Percentiles rank a stretch among this genome's conserved stretches.
These are phyloP conservation scores for Mycena kentingensis DNA, from an alignment of 768 basidiomycete genomes.

Conservation along the genomic window DNA sequence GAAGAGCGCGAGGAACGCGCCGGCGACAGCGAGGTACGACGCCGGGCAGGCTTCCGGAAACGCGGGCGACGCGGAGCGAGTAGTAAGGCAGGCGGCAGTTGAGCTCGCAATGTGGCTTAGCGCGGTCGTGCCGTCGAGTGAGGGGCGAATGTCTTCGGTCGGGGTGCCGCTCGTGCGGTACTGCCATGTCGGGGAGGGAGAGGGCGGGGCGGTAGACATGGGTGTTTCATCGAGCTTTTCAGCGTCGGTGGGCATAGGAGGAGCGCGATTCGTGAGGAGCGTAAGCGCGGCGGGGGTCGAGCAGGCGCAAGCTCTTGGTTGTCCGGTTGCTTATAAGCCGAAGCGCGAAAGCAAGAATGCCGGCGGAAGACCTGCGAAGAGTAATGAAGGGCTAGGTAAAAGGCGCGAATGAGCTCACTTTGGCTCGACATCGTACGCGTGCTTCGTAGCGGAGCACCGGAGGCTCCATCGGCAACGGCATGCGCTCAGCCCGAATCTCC, in stretches of 20 bases:
- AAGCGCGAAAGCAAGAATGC: background rate
- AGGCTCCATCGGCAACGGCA: background rate
- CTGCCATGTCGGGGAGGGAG: slow-evolving; percentile 9
- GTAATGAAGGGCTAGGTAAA: slow-evolving; percentile 2
- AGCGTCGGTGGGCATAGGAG: background rate
- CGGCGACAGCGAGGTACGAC: slow-evolving; percentile 55
- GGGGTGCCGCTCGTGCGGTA: slow-evolving; percentile 14
- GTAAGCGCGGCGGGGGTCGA: background rate
- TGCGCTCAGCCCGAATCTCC: background rate
- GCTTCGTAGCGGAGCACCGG: too few species aligned
- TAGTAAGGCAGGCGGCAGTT: slow-evolving; percentile 13
- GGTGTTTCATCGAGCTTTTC: background rate
- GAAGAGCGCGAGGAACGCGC: slow-evolving; percentile 67
- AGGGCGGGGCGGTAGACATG: slow-evolving; percentile 18
- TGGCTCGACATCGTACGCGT: too few species aligned
- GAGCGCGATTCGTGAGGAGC: background rate
- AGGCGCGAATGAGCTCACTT: slow-evolving; percentile 1
- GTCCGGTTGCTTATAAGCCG: too few species aligned
- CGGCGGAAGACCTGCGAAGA: background rate
- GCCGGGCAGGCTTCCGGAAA: slow-evolving; percentile 35
- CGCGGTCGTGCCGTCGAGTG: slow-evolving; percentile 18
- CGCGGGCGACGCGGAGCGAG: slow-evolving; percentile 7
- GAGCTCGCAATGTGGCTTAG: slow-evolving; percentile 16
- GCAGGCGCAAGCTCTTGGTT: background rate
- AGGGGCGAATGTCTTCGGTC: slow-evolving; percentile 22